A percentile compares a stretch with the other conserved stretches of the same genome.
phyloP scores from a whole-genome alignment of 1,284 basidiomycete genomes.

The Cryptococcus maquisensis region DNA sequence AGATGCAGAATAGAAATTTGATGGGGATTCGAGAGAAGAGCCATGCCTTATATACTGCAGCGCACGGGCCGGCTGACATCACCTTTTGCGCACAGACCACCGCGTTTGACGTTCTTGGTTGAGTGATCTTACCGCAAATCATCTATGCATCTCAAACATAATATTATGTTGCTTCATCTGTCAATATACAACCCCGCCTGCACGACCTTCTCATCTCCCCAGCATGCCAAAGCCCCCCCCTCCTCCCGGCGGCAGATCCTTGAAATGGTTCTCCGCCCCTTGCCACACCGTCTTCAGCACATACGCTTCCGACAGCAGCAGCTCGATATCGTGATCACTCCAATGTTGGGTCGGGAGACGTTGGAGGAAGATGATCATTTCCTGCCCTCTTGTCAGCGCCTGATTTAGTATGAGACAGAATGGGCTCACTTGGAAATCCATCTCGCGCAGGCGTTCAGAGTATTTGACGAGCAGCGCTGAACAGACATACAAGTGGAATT shows the following conservation, averaged over 20 bases:
- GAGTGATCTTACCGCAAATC: too few species aligned
- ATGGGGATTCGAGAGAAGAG: neutral
- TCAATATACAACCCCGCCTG: neutral
- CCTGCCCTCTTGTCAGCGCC: conserved; percentile 52
- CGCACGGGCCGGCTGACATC: neutral
- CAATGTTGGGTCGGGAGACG: conserved; percentile 91
- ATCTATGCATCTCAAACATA: neutral
- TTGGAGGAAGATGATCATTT: conserved; percentile 98
- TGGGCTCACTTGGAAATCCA: conserved; percentile 85
- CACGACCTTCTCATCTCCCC: conserved; percentile 24
- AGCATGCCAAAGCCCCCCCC: conserved; percentile 41
- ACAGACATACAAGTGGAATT: conserved; percentile 95
- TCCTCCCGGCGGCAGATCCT: conserved; percentile 31
- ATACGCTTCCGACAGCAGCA: conserved; percentile 92
- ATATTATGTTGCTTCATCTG: neutral
- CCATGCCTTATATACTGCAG: neutral
- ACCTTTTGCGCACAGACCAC: neutral
- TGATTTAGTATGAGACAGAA: neutral
- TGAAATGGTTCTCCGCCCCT: conserved; percentile 86
- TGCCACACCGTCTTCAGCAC: conserved; percentile 91
- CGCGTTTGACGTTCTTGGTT: neutral
- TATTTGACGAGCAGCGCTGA: conserved; percentile 89
- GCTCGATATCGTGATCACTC: conserved; percentile 92
- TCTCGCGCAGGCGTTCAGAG: conserved; percentile 80
- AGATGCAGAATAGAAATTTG: neutral